phyloP scores from a whole-genome alignment of 2,329 filamentous ascomycete species.

The Diaporthe batatas region DNA sequence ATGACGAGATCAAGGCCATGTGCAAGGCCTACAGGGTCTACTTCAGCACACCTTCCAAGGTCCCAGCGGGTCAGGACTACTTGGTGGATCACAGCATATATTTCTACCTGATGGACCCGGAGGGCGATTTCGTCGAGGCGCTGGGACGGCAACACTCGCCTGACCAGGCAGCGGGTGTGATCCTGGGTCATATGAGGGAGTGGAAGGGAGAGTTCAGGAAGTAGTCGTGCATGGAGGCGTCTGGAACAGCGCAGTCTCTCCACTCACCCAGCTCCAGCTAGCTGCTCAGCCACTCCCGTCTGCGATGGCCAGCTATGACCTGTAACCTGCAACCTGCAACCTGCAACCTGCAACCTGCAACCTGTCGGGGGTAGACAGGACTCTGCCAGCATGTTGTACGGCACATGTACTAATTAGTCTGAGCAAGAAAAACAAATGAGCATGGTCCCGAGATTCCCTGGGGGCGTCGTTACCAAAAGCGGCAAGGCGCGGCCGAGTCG shows the following conservation, averaged over 20 bases:
- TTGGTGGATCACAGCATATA: conserved; percentile 99
- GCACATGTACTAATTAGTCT: neutral
- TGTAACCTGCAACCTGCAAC: conserved; percentile 29
- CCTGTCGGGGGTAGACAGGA: no score
- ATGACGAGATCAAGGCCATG: conserved; percentile 91
- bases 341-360: no score
- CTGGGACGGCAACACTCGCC: conserved; percentile 95
- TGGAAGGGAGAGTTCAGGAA: conserved; percentile 55
- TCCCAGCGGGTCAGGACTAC: conserved; percentile 95
- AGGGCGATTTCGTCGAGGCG: conserved; percentile 98
- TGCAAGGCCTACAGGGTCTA: conserved; percentile 98
- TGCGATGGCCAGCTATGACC: neutral
- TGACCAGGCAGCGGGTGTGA: conserved; percentile 85
- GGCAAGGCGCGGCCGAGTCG: conserved; percentile 2
- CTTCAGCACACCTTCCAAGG: conserved; percentile 90
- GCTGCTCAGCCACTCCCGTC: neutral
- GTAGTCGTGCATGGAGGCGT: conserved; percentile 28
- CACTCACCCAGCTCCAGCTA: conserved; percentile 16
- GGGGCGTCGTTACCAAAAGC: neutral
- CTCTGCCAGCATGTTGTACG: neutral
- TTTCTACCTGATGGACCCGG: conserved; percentile 99
- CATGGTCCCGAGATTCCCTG: neutral
- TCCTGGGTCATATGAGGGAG: conserved; percentile 84
- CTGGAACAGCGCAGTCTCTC: conserved; percentile 22
- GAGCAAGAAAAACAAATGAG: neutral